Evolutionary conservation across 1,284 basidiomycete genomes (phyloP).

Genomic region (Ceratobasidium papillatum): DNA sequence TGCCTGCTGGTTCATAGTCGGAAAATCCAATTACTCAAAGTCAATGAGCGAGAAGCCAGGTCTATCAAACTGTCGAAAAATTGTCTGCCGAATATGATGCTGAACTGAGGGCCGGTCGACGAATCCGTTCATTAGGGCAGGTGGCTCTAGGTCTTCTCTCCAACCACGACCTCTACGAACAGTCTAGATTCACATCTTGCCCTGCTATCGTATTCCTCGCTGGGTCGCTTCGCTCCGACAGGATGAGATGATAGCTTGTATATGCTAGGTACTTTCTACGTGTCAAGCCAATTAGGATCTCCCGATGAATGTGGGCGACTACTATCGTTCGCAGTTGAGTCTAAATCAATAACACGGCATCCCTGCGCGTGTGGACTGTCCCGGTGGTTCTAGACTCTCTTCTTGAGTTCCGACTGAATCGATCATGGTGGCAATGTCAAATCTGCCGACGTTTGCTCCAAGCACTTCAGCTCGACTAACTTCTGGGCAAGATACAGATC

Average conservation of each 20-base stretch:
- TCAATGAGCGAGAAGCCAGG: not conserved
- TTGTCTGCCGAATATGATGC: not conserved
- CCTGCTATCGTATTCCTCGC: not conserved
- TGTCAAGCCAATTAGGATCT: not conserved
- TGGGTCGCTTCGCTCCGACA: not conserved
- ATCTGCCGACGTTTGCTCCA: not conserved
- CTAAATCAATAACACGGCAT: not conserved
- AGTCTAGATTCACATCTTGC: slow-evolving; percentile 1
- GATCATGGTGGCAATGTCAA: not conserved
- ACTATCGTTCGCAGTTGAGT: slow-evolving; percentile 17
- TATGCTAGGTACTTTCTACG: not conserved
- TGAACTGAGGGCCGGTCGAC: slow-evolving; percentile 28
- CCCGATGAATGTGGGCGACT: not conserved
- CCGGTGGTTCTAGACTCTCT: not conserved
- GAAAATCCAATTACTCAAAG: not conserved
- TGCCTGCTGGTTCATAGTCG: not conserved
- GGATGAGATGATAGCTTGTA: not conserved
- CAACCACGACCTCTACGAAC: not conserved
- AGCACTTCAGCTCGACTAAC: not conserved
- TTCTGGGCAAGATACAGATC: not conserved
- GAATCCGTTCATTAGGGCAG: not conserved
- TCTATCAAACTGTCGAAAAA: not conserved
- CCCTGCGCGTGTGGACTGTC: not conserved
- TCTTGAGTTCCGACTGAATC: not conserved
- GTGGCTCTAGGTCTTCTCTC: not conserved